Percentiles rank a stretch among this genome's conserved stretches.
Evolutionary conservation across 2,329 filamentous ascomycete species (phyloP).

Genomic region (Fusarium anthophilum): DNA sequence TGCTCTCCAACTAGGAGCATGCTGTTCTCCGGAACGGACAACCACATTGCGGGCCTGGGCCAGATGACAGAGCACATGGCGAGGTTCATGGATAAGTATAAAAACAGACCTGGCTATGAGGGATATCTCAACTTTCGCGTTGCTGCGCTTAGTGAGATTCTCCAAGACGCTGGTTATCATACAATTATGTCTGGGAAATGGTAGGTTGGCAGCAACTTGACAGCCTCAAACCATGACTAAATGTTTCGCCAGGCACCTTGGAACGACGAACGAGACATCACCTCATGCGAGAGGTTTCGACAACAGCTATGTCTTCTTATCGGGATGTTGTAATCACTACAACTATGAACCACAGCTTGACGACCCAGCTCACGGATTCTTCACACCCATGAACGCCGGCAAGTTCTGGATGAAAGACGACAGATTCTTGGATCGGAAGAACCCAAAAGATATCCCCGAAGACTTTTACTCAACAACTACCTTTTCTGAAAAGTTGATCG

Average conservation of each 20-base stretch:
- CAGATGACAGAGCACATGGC: constrained; percentile 57
- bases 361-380: constrained; percentile 31
- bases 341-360: constrained; percentile 40
- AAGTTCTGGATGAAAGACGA: constrained; percentile 54
- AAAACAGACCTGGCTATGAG: neutral
- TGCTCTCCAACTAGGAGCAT: constrained; percentile 67
- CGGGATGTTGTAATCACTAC: constrained; percentile 63
- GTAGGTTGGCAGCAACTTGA: neutral
- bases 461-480: constrained; percentile 63
- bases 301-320: constrained; percentile 53
- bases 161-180: neutral
- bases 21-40: constrained; percentile 68
- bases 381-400: constrained; percentile 26
- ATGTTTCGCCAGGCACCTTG: constrained; percentile 22
- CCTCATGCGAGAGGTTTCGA: constrained; percentile 50
- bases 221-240: neutral
- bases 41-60: constrained; percentile 63
- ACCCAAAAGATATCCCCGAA: constrained; percentile 52
- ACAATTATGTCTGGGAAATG: constrained; percentile 16
- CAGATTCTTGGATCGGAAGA: constrained; percentile 45
- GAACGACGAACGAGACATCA: constrained; percentile 11
- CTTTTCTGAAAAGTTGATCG: constrained; percentile 61
- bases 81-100: neutral
- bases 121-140: constrained; percentile 5
- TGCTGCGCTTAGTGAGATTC: constrained; percentile 1